Conservation (phyloP, 495 filamentous ascomycete species). For the Neurospora sp. region DNA sequence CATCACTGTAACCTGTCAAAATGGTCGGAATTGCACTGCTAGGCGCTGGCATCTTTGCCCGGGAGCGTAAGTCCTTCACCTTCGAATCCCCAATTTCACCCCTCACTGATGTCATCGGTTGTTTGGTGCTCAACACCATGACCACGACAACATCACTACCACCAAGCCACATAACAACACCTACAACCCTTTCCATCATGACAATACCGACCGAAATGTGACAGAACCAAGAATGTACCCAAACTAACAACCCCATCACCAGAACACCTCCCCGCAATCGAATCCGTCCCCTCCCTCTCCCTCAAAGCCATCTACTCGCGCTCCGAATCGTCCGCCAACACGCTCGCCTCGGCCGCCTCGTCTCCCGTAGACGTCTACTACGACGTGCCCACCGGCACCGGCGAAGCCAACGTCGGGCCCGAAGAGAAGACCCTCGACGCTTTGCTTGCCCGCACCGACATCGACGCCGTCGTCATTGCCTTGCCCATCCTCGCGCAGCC, state of each 20-base stretch:
- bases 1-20: not conserved
- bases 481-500: conserved; percentile 55
- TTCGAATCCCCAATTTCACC: not conserved
- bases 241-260: not conserved
- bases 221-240: not conserved
- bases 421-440: conserved; percentile 38
- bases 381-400: conserved; percentile 42
- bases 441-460: conserved; percentile 53
- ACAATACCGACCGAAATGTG: not conserved
- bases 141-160: not conserved
- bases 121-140: not conserved
- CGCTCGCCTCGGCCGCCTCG: conserved; percentile 20
- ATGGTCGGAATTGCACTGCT: conserved; percentile 53
- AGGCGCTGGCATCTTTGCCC: conserved; percentile 49
- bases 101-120: conserved; percentile 1
- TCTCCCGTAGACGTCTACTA: conserved; percentile 40
- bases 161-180: conserved; percentile 6
- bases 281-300: conserved; percentile 28
- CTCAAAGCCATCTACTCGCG: conserved; percentile 57
- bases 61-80: conserved; percentile 18
- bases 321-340: conserved; percentile 34
- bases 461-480: conserved; percentile 59
- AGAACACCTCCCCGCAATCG: conserved; percentile 41
- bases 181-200: not conserved
- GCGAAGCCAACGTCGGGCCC: not conserved